Evolutionary conservation across 1,284 basidiomycete species (phyloP), one percentile per base, ranked within the genome.

Genomic region (Cryptococcus floricola): DNA sequence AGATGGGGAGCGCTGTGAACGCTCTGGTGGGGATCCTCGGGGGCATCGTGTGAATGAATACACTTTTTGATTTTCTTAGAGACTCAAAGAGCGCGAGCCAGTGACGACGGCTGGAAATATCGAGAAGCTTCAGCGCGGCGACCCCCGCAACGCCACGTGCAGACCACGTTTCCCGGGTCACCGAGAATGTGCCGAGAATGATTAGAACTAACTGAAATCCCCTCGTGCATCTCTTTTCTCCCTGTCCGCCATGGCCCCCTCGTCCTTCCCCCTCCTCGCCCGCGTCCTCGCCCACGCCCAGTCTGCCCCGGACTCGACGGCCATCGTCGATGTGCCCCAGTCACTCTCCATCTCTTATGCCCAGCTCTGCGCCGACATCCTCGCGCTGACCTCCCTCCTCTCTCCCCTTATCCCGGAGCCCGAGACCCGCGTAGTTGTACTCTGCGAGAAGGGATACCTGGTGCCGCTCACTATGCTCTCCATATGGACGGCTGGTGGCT

Each of bases 1-100:
- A 52, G 16, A 67, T 52, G 16, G 69, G 66, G 23, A 68, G 52
- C 10, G 66, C 49, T 13, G 63, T 54, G 42, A 73, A 56, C 23
- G 62, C 64, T 60, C 70, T 52, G 7, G 68, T 56, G 10, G 70
- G 65, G 42, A 73, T 34, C 53, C 70, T 45, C 1, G 70, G 69
- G 25, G 70, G 70, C 70, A 73, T 72, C 8, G 34, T n/a, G n/a
- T n/a, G n/a, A n/a, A n/a, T n/a, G n/a, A n/a, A n/a, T n/a, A n/a
- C n/a, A n/a, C 10, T 34, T 10, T 34, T 34, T 7, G 31, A 34
- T 34, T 34, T 10, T 10, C 31, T 34, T 34, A 8, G 4, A 10
- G 10, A 5, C 31, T 34, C 31, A 1, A 10, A 34, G 10, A 34
- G 31, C 23, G 23, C 23, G 23, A 34, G 31, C 31, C 31, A 31